Evolutionary conservation across 106 monocot species (phyloP).

Genomic region (Allium fistulosum): DNA sequence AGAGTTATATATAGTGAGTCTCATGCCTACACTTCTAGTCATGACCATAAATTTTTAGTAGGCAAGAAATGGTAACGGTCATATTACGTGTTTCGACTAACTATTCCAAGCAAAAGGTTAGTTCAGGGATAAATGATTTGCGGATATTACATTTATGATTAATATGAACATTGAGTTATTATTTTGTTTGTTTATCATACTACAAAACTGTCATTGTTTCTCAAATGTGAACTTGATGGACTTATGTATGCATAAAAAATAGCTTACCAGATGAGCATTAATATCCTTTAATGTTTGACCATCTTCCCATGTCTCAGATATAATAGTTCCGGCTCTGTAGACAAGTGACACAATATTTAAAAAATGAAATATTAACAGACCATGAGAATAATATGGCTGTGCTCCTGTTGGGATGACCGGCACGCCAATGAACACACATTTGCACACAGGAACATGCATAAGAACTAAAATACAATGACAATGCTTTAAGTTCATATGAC

Average conservation of each 20-base stretch:
- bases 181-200: background rate
- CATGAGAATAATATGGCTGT: background rate
- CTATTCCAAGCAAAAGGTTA: too few relatives aligned
- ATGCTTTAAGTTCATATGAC: background rate
- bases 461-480: background rate
- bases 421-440: background rate
- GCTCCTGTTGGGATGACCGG: background rate
- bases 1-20: too few relatives aligned
- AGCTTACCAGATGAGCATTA: constrained; percentile 74
- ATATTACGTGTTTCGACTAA: too few relatives aligned
- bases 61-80: too few relatives aligned
- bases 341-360: background rate
- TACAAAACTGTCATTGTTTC: background rate
- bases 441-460: background rate
- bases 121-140: too few relatives aligned
- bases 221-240: background rate
- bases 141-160: too few relatives aligned
- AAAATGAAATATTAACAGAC: background rate
- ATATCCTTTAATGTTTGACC: constrained; percentile 92
- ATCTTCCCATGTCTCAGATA: constrained; percentile 99
- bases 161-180: too few relatives aligned
- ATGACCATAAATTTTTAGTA: too few relatives aligned
- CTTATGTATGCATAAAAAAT: background rate
- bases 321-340: constrained; percentile 83
- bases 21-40: too few relatives aligned